Conservation (phyloP, 805 yeast genomes). For the Groenewaldozyma salmanticensis region DNA sequence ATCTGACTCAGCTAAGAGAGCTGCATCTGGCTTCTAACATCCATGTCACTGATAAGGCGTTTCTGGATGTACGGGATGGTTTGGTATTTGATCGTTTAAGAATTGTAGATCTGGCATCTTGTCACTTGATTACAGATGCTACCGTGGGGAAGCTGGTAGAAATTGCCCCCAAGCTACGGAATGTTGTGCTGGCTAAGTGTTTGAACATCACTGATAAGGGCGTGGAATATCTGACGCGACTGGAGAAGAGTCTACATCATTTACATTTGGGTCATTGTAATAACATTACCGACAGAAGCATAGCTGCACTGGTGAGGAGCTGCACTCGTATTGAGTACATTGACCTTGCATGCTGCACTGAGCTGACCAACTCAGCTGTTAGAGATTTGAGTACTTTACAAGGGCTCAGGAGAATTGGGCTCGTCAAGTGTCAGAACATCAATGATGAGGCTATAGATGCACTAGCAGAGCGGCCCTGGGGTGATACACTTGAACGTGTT, state of each 20-base stretch:
- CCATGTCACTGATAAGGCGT: slow-evolving; percentile 58
- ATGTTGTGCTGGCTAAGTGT: slow-evolving; percentile 85
- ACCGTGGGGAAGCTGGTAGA: slow-evolving; percentile 62
- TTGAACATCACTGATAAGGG: slow-evolving; percentile 75
- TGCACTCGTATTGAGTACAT: slow-evolving; percentile 86
- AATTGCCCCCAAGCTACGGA: slow-evolving; percentile 77
- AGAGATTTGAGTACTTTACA: slow-evolving; percentile 68
- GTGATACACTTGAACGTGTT: slow-evolving; percentile 81
- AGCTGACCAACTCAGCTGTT: slow-evolving; percentile 75
- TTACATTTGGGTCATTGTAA: slow-evolving; percentile 92
- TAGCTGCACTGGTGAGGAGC: slow-evolving; percentile 56
- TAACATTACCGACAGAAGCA: slow-evolving; percentile 83
- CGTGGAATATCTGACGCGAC: slow-evolving; percentile 54
- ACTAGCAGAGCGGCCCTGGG: slow-evolving; percentile 56
- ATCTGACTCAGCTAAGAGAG: slow-evolving; percentile 69
- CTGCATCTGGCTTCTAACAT: slow-evolving; percentile 69
- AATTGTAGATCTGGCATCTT: slow-evolving; percentile 75
- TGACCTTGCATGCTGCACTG: slow-evolving; percentile 90
- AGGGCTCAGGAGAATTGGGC: slow-evolving; percentile 77
- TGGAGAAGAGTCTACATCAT: slow-evolving; percentile 77
- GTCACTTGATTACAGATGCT: slow-evolving; percentile 70
- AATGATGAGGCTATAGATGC: slow-evolving; percentile 71
- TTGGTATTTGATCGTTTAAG: slow-evolving; percentile 51
- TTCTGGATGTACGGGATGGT: slow-evolving; percentile 40
- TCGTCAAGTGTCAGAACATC: slow-evolving; percentile 82